Conservation (phyloP, 1,284 basidiomycete species). For the Butyriboletus regius region DNA sequence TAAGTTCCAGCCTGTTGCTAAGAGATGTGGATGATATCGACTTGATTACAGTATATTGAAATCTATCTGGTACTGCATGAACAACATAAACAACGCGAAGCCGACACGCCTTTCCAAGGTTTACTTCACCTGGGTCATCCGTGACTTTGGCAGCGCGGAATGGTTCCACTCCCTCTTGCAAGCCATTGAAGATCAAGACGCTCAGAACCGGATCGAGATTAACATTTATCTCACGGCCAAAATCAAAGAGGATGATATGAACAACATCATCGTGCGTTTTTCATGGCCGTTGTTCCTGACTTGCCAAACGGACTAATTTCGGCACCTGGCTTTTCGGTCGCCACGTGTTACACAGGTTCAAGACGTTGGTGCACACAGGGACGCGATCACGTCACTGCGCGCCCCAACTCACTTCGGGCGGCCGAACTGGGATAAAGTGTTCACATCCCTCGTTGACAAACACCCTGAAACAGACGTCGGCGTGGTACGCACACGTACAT, state of each 20-base stretch:
- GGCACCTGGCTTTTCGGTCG: not conserved
- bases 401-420: slow-evolving; percentile 89
- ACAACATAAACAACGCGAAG: slow-evolving; percentile 65
- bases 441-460: slow-evolving; percentile 65
- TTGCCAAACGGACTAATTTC: slow-evolving; percentile 3
- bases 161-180: slow-evolving; percentile 91
- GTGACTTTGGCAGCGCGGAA: slow-evolving; percentile 76
- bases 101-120: slow-evolving; percentile 74
- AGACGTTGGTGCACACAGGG: slow-evolving; percentile 81
- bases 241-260: slow-evolving; percentile 82
- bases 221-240: slow-evolving; percentile 85
- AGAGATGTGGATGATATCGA: slow-evolving; percentile 1
- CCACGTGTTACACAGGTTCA: slow-evolving; percentile 45
- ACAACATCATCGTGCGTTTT: slow-evolving; percentile 69
- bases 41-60: slow-evolving; percentile 60
- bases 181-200: slow-evolving; percentile 86
- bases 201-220: slow-evolving; percentile 75
- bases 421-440: slow-evolving; percentile 87
- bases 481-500: slow-evolving; percentile 46
- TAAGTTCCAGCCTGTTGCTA: slow-evolving; percentile 35
- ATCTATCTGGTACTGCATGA: slow-evolving; percentile 91
- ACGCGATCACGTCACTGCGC: slow-evolving; percentile 75
- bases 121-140: slow-evolving; percentile 84
- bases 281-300: not conserved
- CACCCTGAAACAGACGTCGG: slow-evolving; percentile 81